Base-by-base conservation (phyloP, 2,329 filamentous ascomycete genomes). In the Alternaria sp. region DNA sequence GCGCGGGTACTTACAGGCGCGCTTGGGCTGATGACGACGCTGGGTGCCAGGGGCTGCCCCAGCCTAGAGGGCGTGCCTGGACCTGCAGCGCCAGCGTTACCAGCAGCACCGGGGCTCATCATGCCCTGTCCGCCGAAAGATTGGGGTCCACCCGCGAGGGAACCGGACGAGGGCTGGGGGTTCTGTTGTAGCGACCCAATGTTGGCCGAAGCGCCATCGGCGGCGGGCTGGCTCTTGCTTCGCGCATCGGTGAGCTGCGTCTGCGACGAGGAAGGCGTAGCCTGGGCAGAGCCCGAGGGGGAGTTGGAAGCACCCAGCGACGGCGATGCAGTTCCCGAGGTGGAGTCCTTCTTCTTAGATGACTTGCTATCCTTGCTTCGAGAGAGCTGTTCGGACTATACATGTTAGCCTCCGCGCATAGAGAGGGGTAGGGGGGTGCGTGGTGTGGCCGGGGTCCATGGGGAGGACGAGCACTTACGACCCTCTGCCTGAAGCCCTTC, bases 401-500 rank as follows among this genome's bases (percentile, higher is more conserved):
- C 76, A 77, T 72, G 82, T 87, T 83, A 87, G 83, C 80, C 72
- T 77, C 71, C 68, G 71, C 69, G 72, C 74, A 75, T 59, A 72
- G 65, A 67, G 73, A 68, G 69, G 70, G 68, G 71, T 62, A 65
- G 45, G 28, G 60, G 61, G 57, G 57, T 30, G 61, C 62, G 67
- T 66, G 69, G 69, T 70, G 68, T 65, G 53, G 62, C 50, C 49
- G 63, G 65, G 70, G 71, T 69, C 23, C 51, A 65, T 65, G 64
- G 65, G 69, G 68, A 70, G 61, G 61, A 65, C 65, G 72, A 67
- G 72, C 69, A 89, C 92, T 87, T 89, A 97, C 93, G 87, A 97
- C 93, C 91, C 92, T 93, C 87, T 97, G 93, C 84, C 93, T 92
- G 83, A 98, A 97, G 81, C 93, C 92, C 86, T 97, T 97, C 95